Evolutionary conservation across 139 green algal genomes (phyloP).

Genomic region (Coelastrella sp.): DNA sequence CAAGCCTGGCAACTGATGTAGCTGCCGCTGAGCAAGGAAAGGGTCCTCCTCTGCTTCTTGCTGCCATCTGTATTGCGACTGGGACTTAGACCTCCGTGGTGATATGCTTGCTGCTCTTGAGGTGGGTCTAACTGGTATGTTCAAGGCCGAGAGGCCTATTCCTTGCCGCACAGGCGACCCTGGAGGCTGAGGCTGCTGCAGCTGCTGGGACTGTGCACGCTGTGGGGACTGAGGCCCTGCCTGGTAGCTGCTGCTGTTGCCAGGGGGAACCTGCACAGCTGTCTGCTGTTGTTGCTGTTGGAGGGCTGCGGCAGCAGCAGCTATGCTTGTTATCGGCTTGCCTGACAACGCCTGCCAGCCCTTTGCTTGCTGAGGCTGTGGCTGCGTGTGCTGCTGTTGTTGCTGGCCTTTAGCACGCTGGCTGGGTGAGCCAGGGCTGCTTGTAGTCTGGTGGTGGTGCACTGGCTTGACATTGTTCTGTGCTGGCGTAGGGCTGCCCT

Average conservation of each 20-base stretch:
- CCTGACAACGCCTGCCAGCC: neutral
- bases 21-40: neutral
- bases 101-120: neutral
- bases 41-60: constrained; percentile 22
- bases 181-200: neutral
- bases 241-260: neutral
- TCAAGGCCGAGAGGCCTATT: neutral
- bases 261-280: neutral
- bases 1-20: constrained; percentile 24
- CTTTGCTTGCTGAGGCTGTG: neutral
- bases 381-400: neutral
- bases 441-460: neutral
- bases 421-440: neutral
- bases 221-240: neutral
- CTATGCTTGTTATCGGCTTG: neutral
- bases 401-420: neutral
- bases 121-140: neutral
- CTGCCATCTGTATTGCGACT: neutral
- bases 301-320: neutral
- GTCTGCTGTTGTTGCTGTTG: constrained; percentile 9
- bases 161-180: neutral
- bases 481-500: neutral
- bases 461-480: neutral
- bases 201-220: neutral
- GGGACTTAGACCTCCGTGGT: neutral